Conservation (phyloP, 1,139 yeast species). For the Nakaseomyces bracarensis region DNA sequence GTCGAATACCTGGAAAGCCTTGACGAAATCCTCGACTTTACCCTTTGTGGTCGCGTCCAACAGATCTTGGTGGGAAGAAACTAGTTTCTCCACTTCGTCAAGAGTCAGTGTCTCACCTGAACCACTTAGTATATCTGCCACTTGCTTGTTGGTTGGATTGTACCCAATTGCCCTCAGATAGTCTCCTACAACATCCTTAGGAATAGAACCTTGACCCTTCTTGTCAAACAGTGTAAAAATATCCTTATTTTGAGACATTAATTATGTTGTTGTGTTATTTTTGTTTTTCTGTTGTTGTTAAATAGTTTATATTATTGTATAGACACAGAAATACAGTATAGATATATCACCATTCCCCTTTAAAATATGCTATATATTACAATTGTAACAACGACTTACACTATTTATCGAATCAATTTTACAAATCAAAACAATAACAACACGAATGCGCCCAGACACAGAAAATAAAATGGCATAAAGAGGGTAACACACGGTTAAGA, state of each 20-base stretch:
- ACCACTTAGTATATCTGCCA: slow-evolving; percentile 20
- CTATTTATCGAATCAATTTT: too few relatives aligned
- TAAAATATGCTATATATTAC: too few relatives aligned
- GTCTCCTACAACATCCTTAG: slow-evolving; percentile 85
- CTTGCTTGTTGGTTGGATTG: slow-evolving; percentile 63
- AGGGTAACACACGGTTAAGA: too few relatives aligned
- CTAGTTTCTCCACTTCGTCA: slow-evolving; percentile 22
- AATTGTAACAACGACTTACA: too few relatives aligned
- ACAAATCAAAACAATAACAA: too few relatives aligned
- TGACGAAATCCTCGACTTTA: slow-evolving; percentile 72
- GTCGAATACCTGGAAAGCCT: slow-evolving; percentile 97
- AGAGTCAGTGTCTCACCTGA: slow-evolving; percentile 18
- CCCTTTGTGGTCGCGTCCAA: slow-evolving; percentile 30
- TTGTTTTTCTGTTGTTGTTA: not conserved
- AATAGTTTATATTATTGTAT: not conserved
- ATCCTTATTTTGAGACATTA: slow-evolving; percentile 59
- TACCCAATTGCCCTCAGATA: slow-evolving; percentile 94
- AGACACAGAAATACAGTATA: too few relatives aligned
- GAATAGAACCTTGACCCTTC: slow-evolving; percentile 88
- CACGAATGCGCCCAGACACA: too few relatives aligned
- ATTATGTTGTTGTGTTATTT: not conserved
- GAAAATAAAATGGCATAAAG: too few relatives aligned
- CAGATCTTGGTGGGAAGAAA: slow-evolving; percentile 21
- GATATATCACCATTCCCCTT: too few relatives aligned
- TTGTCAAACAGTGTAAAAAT: slow-evolving; percentile 96